Percentiles rank a stretch among this genome's conserved stretches.
These are phyloP conservation scores for Rhododendron williamsianum DNA, from an alignment of 148 eudicot genomes.

Conservation along the genomic window DNA sequence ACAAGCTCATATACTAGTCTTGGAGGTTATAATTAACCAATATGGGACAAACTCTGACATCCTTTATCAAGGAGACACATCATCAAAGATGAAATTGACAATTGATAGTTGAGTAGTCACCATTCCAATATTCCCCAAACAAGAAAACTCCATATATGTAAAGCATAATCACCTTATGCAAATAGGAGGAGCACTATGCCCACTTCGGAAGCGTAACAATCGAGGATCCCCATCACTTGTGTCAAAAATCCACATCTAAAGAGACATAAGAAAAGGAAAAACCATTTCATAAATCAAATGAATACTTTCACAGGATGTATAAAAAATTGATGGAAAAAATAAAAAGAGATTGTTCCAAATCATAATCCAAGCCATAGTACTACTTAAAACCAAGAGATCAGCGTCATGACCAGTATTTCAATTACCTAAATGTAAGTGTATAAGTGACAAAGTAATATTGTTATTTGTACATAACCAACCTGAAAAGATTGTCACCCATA, in stretches of 20 bases:
- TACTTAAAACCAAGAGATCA: neutral
- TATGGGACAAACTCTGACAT: neutral
- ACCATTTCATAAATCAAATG: neutral
- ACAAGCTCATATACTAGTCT: too few species aligned
- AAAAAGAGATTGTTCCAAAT: neutral
- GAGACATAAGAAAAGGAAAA: constrained; percentile 8
- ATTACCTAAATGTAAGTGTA: neutral
- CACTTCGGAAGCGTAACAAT: constrained; percentile 87
- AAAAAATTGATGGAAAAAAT: neutral
- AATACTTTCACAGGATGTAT: neutral
- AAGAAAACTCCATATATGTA: neutral
- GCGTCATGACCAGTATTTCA: neutral
- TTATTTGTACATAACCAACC: neutral
- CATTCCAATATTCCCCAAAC: neutral
- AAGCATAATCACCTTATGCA: constrained; percentile 59
- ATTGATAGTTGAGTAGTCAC: neutral
- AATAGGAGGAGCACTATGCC: constrained; percentile 97
- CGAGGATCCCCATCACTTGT: constrained; percentile 95
- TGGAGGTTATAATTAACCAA: neutral
- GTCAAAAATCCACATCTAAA: constrained; percentile 94
- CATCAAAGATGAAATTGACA: neutral
- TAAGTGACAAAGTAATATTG: neutral
- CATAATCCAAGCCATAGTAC: neutral
- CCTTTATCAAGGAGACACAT: neutral
- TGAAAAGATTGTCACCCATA: neutral